These are phyloP conservation scores for Poronia punctata DNA, from an alignment of 495 filamentous ascomycete genomes.

Conservation along the genomic window DNA sequence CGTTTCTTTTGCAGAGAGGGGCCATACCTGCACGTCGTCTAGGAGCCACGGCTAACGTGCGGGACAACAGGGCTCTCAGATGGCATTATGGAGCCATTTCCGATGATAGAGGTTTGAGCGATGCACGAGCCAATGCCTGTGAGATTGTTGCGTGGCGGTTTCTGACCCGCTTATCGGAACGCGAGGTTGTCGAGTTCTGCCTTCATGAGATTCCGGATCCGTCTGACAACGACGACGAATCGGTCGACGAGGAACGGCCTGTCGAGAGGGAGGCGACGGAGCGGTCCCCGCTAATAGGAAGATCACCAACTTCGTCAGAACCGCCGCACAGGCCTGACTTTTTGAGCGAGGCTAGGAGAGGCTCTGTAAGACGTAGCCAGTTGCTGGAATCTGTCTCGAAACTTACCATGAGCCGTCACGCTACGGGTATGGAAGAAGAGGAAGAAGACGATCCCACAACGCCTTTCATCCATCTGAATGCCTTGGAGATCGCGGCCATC, in stretches of 20 bases:
- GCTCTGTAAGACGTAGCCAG: slow-evolving; percentile 23
- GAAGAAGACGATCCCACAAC: slow-evolving; percentile 52
- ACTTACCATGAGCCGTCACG: slow-evolving; percentile 38
- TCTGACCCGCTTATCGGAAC: slow-evolving; percentile 67
- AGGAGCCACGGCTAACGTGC: background rate
- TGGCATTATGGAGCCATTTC: slow-evolving; percentile 60
- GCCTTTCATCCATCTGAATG: slow-evolving; percentile 72
- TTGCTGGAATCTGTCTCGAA: slow-evolving; percentile 39
- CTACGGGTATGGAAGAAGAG: slow-evolving; percentile 28
- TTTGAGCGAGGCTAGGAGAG: slow-evolving; percentile 13
- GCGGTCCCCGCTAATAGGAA: slow-evolving; percentile 28
- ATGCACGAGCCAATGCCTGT: slow-evolving; percentile 75
- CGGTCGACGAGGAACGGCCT: slow-evolving; percentile 10
- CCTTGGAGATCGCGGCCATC: slow-evolving; percentile 82
- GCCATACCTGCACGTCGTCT: too few species aligned
- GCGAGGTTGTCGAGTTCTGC: slow-evolving; percentile 76
- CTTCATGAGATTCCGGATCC: slow-evolving; percentile 65
- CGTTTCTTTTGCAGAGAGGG: too few species aligned
- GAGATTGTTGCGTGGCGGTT: slow-evolving; percentile 92
- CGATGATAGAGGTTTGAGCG: slow-evolving; percentile 65
- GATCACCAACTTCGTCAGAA: slow-evolving; percentile 5
- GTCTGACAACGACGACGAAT: slow-evolving; percentile 8
- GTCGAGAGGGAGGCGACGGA: slow-evolving; percentile 31
- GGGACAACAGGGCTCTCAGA: slow-evolving; percentile 69
- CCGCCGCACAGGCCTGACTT: slow-evolving; percentile 16